Conservation (phyloP, 345 rosid species). For the Gossypium stocksii region DNA sequence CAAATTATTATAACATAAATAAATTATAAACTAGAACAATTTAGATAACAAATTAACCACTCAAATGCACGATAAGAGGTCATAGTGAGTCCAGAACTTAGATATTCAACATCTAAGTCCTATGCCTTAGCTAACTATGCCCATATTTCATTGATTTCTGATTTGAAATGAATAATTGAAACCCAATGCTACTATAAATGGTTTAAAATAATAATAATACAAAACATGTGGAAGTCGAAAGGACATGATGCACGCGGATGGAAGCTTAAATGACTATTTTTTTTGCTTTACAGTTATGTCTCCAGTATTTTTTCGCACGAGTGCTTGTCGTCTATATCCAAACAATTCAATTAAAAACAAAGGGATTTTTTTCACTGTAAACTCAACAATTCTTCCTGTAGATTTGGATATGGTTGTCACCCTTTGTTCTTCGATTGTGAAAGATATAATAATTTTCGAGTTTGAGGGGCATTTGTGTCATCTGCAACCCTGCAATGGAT, state of each 20-base stretch:
- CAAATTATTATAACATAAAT: too few relatives aligned
- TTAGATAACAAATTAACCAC: too few relatives aligned
- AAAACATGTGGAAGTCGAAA: neutral
- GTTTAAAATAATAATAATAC: neutral
- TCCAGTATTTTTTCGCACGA: conserved; percentile 1
- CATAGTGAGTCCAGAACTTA: too few relatives aligned
- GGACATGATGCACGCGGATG: conserved; percentile 2
- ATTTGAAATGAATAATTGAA: too few relatives aligned
- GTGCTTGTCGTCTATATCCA: neutral
- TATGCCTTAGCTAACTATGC: too few relatives aligned
- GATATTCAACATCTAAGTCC: too few relatives aligned
- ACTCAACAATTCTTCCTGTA: neutral
- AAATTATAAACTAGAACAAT: too few relatives aligned
- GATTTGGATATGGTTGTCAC: conserved; percentile 13
- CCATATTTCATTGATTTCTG: too few relatives aligned
- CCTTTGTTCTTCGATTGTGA: neutral
- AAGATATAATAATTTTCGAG: neutral
- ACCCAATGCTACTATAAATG: too few relatives aligned
- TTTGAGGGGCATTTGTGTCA: conserved; percentile 10
- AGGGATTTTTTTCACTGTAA: neutral
- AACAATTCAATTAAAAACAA: neutral
- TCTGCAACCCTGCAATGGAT: conserved; percentile 1
- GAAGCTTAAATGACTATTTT: neutral
- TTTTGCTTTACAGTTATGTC: neutral
- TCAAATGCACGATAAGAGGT: too few relatives aligned